These are phyloP conservation scores for Hippophae gyantsensis DNA, from an alignment of 306 rosid genomes.

Conservation along the genomic window DNA sequence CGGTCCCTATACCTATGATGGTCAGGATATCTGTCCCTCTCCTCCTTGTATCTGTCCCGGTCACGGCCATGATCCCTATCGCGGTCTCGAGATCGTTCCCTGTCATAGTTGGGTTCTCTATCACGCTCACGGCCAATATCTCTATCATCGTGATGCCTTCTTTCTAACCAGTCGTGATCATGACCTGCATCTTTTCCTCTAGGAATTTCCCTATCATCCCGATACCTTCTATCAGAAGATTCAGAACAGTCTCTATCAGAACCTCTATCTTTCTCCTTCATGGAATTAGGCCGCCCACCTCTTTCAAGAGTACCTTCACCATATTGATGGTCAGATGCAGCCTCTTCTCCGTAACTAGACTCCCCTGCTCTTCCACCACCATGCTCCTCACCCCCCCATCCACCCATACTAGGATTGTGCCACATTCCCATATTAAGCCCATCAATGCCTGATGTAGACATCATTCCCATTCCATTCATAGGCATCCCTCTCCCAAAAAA, in stretches of 20 bases:
- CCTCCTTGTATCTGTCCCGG: slow-evolving; percentile 76
- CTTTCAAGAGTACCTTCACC: slow-evolving; percentile 86
- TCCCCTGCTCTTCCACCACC: slow-evolving; percentile 87
- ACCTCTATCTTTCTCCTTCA: slow-evolving; percentile 87
- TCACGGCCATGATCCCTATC: slow-evolving; percentile 65
- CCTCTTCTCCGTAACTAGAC: slow-evolving; percentile 96
- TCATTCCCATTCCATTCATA: slow-evolving; percentile 96
- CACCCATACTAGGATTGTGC: slow-evolving; percentile 90
- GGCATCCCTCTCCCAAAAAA: slow-evolving; percentile 97
- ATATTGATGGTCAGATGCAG: slow-evolving; percentile 85
- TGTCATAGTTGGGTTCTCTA: slow-evolving; percentile 41
- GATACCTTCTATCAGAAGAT: slow-evolving; percentile 72
- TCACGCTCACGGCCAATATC: slow-evolving; percentile 62
- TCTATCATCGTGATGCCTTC: slow-evolving; percentile 69
- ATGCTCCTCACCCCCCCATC: slow-evolving; percentile 83
- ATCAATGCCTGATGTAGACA: slow-evolving; percentile 70
- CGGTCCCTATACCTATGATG: slow-evolving; percentile 85
- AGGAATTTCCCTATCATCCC: slow-evolving; percentile 52
- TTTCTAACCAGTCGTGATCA: slow-evolving; percentile 70
- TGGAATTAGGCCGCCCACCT: slow-evolving; percentile 68
- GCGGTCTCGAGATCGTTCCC: slow-evolving; percentile 54
- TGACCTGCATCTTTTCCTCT: slow-evolving; percentile 62
- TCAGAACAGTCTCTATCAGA: slow-evolving; percentile 95
- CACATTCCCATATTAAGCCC: slow-evolving; percentile 99
- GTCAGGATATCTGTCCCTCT: slow-evolving; percentile 69